Conservation (phyloP, 1,284 basidiomycete genomes). For the Marasmius tenuissimus region DNA sequence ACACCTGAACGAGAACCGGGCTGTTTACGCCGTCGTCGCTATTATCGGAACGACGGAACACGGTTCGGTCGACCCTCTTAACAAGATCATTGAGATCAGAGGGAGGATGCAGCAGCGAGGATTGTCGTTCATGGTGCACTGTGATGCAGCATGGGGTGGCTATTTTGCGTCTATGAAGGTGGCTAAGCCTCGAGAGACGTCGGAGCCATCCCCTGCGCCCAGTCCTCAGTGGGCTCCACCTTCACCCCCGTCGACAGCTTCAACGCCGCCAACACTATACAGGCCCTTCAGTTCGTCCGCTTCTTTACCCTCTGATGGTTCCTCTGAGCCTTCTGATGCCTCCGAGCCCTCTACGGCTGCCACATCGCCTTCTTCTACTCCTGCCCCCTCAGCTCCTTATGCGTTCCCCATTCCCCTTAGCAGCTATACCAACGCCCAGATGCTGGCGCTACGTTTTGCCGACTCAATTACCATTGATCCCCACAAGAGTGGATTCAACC, state of each 20-base stretch:
- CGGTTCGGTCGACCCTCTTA: slow-evolving; percentile 44
- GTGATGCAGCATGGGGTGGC: slow-evolving; percentile 46
- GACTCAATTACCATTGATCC: slow-evolving; percentile 48
- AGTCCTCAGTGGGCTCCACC: too few species aligned
- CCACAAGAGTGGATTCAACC: slow-evolving; percentile 46
- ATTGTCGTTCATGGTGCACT: slow-evolving; percentile 42
- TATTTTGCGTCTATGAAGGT: slow-evolving; percentile 41
- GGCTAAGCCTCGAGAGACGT: not conserved
- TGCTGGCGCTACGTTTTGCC: slow-evolving; percentile 24
- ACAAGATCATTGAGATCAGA: slow-evolving; percentile 35
- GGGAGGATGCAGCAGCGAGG: slow-evolving; percentile 25
- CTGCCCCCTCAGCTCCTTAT: slow-evolving; percentile 1
- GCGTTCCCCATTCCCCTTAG: slow-evolving; percentile 25
- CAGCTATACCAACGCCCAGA: slow-evolving; percentile 21
- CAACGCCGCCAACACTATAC: too few species aligned
- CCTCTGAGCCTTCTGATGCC: too few species aligned
- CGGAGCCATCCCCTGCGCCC: not conserved
- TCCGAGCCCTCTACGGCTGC: too few species aligned
- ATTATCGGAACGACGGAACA: slow-evolving; percentile 48
- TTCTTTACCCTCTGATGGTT: too few species aligned
- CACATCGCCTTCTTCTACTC: too few species aligned
- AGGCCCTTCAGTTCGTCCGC: too few species aligned
- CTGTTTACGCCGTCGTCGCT: slow-evolving; percentile 44
- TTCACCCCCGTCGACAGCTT: too few species aligned
- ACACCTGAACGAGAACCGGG: slow-evolving; percentile 24